Percentiles rank a stretch among this genome's conserved stretches.
Evolutionary conservation across 1,284 basidiomycete species (phyloP).

Genomic region (Fomitopsis schrenkii): DNA sequence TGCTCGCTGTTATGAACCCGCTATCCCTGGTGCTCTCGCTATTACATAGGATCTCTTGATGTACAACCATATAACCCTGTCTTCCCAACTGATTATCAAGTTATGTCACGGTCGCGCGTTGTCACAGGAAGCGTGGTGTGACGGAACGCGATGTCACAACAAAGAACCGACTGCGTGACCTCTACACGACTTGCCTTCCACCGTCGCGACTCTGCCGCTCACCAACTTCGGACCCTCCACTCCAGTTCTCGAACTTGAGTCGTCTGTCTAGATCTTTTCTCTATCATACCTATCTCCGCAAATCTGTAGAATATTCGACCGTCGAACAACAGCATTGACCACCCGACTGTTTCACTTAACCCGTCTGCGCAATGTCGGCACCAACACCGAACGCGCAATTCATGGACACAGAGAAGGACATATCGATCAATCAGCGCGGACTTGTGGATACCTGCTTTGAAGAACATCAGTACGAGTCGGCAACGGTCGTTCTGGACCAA

Average conservation of each 20-base stretch:
- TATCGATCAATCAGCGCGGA: conserved; percentile 50
- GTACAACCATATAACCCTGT: not conserved
- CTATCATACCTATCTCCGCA: not conserved
- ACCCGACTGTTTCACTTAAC: too few species aligned
- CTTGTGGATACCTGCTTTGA: conserved; percentile 69
- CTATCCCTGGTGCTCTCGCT: too few species aligned
- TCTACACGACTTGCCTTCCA: not conserved
- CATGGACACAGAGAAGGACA: conserved; percentile 37
- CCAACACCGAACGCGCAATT: not conserved
- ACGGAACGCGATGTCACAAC: not conserved
- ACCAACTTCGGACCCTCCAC: not conserved
- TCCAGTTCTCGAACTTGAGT: too few species aligned
- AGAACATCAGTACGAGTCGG: conserved; percentile 67
- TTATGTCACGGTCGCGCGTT: not conserved
- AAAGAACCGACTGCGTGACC: not conserved
- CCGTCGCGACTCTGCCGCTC: not conserved
- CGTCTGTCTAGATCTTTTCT: too few species aligned
- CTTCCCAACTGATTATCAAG: not conserved
- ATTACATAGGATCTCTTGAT: not conserved
- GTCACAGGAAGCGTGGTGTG: not conserved
- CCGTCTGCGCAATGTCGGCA: not conserved
- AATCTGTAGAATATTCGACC: too few species aligned
- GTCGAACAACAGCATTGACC: too few species aligned
- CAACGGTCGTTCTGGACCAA: conserved; percentile 54
- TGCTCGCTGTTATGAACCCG: too few species aligned